Percentiles rank a stretch among this genome's conserved stretches.
Evolutionary conservation across 2,329 filamentous ascomycete genomes (phyloP).

Genomic region (Hymenoscyphus fraxineus): DNA sequence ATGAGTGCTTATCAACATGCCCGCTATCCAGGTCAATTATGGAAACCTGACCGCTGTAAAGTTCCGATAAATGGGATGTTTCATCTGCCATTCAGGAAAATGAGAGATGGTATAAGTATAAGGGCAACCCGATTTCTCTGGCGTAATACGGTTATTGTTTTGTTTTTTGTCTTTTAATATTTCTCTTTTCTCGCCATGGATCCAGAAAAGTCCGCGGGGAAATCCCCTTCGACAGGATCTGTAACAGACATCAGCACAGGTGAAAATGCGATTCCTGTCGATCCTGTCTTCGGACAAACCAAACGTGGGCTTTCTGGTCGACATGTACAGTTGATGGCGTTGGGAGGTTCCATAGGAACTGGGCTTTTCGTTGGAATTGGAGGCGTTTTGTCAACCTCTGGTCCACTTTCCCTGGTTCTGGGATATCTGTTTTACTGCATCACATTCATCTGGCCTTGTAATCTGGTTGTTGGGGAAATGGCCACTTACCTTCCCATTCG

Average conservation of each 20-base stretch:
- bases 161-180: not conserved
- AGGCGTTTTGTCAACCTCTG: conserved; percentile 45
- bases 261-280: not conserved
- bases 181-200: conserved; percentile 1
- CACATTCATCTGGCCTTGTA: conserved; percentile 17
- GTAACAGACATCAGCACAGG: not conserved
- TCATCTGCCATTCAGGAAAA: not conserved
- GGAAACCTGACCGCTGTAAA: not conserved
- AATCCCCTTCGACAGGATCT: not conserved
- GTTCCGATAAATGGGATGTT: not conserved
- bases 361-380: conserved; percentile 47
- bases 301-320: conserved; percentile 40
- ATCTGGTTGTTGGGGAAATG: conserved; percentile 46
- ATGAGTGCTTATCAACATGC: conserved; percentile 1
- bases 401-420: conserved; percentile 46
- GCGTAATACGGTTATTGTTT: not conserved
- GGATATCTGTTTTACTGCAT: conserved; percentile 27
- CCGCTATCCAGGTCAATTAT: not conserved
- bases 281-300: conserved; percentile 2
- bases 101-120: not conserved
- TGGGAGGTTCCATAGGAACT: conserved; percentile 44
- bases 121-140: not conserved
- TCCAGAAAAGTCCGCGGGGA: not conserved
- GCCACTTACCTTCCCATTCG: conserved; percentile 52
- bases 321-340: conserved; percentile 48